Evolutionary conservation across 2,329 filamentous ascomycete genomes (phyloP), one percentile per base, ranked within the genome.

Genomic region (Plectosphaerella cucumerina): DNA sequence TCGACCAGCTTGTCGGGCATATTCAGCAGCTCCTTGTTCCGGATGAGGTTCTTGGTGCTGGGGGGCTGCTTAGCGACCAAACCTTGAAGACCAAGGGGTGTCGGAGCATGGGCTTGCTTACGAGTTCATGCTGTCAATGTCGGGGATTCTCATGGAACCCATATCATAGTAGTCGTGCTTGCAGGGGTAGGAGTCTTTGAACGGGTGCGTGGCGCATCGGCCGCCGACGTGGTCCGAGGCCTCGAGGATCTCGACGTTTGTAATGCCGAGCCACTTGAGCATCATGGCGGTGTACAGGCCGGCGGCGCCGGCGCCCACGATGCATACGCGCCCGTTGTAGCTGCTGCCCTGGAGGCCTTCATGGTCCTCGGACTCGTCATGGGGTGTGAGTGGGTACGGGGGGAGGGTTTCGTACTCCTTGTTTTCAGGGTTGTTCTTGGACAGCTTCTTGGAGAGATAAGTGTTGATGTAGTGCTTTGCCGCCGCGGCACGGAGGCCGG

Each of bases 141-240:
- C 35, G 0, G 70, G 70, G 50, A 63, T 70, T 15, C 70, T 56
- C 70, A 72, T 72, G 5, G 70, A 69, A 1, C 70, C 70, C 33
- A 72, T 56, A 53, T 73, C 70, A 48, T 70, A 71, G 53, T 73
- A 73, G 53, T 70, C 61, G 47, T 69, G 65, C 42, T 48, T 10
- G 6, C 51, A 47, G 2, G 22, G n/a, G 8, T 31, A 33, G 5
- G 49, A 35, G 1, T 62, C 45, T 43, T 50, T 58, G 48, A 72
- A 70, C 12, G 59, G 35, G 50, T 70, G 58, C 1, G 69, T 70
- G 44, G 60, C 69, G 5, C 67, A 35, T 12, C 69, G 58, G 5
- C 70, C 69, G 37, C 70, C 70, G 17, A 66, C 52, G 1, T 60
- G 51, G 22, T 54, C 57, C 14, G 65, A 61, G 6, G 51, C 48